Percentiles rank a stretch among this genome's conserved stretches.
Evolutionary conservation across 2,329 filamentous ascomycete genomes (phyloP).

Genomic region (Mycosphaerelloides madeirae): DNA sequence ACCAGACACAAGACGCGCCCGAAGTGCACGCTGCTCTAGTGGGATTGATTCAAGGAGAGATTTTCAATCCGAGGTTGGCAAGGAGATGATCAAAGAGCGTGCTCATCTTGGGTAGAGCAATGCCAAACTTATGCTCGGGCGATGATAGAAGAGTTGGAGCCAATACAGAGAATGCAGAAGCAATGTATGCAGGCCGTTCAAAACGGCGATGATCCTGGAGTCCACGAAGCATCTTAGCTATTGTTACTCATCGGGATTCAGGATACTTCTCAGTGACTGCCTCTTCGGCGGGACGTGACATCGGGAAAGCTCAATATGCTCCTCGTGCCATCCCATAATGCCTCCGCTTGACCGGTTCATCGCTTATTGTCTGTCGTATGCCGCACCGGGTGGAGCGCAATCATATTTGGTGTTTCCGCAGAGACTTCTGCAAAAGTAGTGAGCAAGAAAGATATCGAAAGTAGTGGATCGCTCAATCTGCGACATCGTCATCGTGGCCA

Average conservation of each 20-base stretch:
- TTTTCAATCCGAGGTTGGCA: slow-evolving; percentile 17
- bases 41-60: slow-evolving; percentile 24
- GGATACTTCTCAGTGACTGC: slow-evolving; percentile 16
- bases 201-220: neutral
- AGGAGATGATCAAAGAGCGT: neutral
- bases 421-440: no score
- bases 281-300: no score
- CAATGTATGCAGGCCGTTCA: neutral
- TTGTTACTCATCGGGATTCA: slow-evolving; percentile 11
- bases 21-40: slow-evolving; percentile 30
- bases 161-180: neutral
- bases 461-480: slow-evolving; percentile 12
- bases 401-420: no score
- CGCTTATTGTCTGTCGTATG: no score
- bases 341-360: no score
- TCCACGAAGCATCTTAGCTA: slow-evolving; percentile 19
- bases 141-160: no score
- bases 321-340: no score
- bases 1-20: slow-evolving; percentile 18
- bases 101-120: no score
- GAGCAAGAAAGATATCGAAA: no score
- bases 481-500: slow-evolving; percentile 13
- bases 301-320: no score
- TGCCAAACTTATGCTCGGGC: no score
- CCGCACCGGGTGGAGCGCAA: no score